Conservation (phyloP, 2,329 filamentous ascomycete genomes). For the Gliomastix tumulicola region DNA sequence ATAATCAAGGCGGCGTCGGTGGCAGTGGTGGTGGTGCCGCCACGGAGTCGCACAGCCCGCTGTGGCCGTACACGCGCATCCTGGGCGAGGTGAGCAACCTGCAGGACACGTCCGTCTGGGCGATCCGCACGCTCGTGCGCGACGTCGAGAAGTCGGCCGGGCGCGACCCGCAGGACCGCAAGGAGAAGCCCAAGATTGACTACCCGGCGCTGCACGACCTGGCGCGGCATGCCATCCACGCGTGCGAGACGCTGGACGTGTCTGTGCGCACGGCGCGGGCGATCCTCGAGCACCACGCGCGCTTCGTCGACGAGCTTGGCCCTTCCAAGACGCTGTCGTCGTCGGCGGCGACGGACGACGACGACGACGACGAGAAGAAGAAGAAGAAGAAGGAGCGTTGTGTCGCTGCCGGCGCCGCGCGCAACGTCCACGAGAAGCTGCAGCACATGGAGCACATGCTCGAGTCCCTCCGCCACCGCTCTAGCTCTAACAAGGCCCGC, state of each 20-base stretch:
- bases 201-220: slow-evolving; percentile 32
- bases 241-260: slow-evolving; percentile 31
- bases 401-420: background rate
- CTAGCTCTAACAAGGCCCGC: slow-evolving; percentile 31
- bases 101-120: slow-evolving; percentile 30
- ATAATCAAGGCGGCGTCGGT: too few species aligned
- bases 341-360: too few species aligned
- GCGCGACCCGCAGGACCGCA: slow-evolving; percentile 4
- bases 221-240: slow-evolving; percentile 34
- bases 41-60: slow-evolving; percentile 11
- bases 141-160: slow-evolving; percentile 19
- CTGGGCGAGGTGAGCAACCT: slow-evolving; percentile 18
- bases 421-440: slow-evolving; percentile 20
- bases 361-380: background rate
- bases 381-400: too few species aligned
- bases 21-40: too few species aligned
- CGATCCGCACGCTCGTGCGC: slow-evolving; percentile 24
- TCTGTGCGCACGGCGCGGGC: slow-evolving; percentile 21
- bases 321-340: too few species aligned
- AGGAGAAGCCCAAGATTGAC: background rate
- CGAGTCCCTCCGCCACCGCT: slow-evolving; percentile 23
- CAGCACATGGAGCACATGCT: slow-evolving; percentile 22
- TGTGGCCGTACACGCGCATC: slow-evolving; percentile 26
- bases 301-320: too few species aligned
- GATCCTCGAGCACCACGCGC: slow-evolving; percentile 8